A percentile compares a stretch with the other conserved stretches of the same genome.
These are phyloP conservation scores for Candida piceae DNA, from an alignment of 805 yeast genomes.

Conservation along the genomic window DNA sequence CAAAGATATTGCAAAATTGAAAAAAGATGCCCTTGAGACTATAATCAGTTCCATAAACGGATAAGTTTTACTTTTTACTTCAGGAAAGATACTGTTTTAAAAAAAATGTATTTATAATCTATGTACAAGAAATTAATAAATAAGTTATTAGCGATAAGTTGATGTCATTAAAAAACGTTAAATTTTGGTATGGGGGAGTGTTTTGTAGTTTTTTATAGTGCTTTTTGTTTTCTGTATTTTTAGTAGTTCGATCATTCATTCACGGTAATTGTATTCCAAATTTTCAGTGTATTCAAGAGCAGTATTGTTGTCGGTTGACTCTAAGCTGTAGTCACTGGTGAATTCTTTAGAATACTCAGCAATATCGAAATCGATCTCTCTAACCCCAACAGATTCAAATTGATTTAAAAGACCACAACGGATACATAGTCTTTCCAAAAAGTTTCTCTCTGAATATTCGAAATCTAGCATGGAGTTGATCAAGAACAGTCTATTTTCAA, in stretches of 20 bases:
- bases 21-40: slow-evolving; percentile 12
- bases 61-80: too few relatives aligned
- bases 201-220: too few relatives aligned
- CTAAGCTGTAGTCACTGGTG: slow-evolving; percentile 8
- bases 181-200: too few relatives aligned
- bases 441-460: slow-evolving; percentile 26
- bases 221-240: too few relatives aligned
- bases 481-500: slow-evolving; percentile 9
- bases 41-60: slow-evolving; percentile 6
- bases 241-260: too few relatives aligned
- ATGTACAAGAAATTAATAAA: neutral
- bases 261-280: neutral
- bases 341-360: slow-evolving; percentile 6
- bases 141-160: neutral
- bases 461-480: slow-evolving; percentile 22
- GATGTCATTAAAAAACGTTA: too few relatives aligned
- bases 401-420: slow-evolving; percentile 25
- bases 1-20: slow-evolving; percentile 10
- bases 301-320: neutral
- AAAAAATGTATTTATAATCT: too few relatives aligned
- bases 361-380: slow-evolving; percentile 16
- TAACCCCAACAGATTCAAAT: slow-evolving; percentile 15
- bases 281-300: neutral
- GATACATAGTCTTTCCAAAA: slow-evolving; percentile 26
- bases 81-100: too few relatives aligned